Evolutionary conservation across 2,329 filamentous ascomycete species (phyloP).

Genomic region (Rachicladosporium sp.): DNA sequence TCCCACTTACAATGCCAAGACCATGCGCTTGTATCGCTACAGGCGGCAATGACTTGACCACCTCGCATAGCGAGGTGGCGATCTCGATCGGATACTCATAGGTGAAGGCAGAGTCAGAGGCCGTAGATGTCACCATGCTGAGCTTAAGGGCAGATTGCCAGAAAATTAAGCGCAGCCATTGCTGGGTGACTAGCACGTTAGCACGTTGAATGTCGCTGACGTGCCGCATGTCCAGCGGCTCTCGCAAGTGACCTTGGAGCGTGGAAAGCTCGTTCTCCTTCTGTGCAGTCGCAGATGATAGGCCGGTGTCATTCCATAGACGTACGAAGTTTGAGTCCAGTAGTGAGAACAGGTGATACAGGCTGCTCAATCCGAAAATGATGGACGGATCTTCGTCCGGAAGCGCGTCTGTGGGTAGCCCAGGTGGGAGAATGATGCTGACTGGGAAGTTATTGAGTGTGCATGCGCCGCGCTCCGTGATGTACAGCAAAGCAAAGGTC

Average conservation of each 20-base stretch:
- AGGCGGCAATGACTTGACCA: constrained; percentile 8
- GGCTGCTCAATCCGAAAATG: constrained; percentile 5
- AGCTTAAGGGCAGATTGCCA: constrained; percentile 11
- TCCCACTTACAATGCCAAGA: constrained; percentile 2
- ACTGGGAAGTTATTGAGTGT: constrained; percentile 10
- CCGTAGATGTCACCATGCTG: constrained; percentile 7
- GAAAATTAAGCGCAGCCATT: constrained; percentile 11
- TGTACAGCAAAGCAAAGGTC: constrained; percentile 9
- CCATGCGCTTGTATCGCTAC: constrained; percentile 10
- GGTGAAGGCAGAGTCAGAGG: constrained; percentile 7
- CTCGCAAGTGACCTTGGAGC: constrained; percentile 6
- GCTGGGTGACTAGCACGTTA: constrained; percentile 10
- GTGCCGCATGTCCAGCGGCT: constrained; percentile 4
- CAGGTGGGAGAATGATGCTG: constrained; percentile 6
- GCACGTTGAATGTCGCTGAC: constrained; percentile 9
- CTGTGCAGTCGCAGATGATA: constrained; percentile 1
- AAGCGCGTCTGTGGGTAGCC: constrained; percentile 1
- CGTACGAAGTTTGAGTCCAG: constrained; percentile 8
- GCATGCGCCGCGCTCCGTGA: constrained; percentile 9
- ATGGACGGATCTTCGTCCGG: constrained; percentile 8
- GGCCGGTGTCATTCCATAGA: constrained; percentile 6
- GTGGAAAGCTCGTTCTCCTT: constrained; percentile 3
- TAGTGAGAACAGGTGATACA: constrained; percentile 9
- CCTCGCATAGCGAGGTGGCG: constrained; percentile 7
- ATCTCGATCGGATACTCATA: constrained; percentile 10